Evolutionary conservation across 495 filamentous ascomycete species (phyloP).

Genomic region (Oleoguttula mirabilis): DNA sequence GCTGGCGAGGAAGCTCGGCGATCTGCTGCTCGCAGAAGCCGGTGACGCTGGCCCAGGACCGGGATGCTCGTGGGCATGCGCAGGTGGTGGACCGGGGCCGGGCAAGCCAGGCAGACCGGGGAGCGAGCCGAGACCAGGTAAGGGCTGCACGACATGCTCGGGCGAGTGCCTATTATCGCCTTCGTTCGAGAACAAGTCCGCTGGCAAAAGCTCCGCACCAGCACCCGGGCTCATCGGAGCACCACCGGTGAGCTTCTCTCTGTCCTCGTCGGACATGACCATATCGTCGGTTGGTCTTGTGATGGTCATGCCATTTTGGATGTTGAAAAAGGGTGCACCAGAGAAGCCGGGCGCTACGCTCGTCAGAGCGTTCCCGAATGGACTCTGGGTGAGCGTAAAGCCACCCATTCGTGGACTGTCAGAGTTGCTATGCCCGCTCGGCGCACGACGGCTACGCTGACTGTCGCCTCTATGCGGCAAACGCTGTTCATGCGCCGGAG

Average conservation of each 20-base stretch:
- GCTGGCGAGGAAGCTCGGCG: slow-evolving; percentile 29
- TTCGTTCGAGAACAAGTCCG: slow-evolving; percentile 31
- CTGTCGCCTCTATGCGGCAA: slow-evolving; percentile 5
- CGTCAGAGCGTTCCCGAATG: slow-evolving; percentile 2
- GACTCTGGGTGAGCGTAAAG: slow-evolving; percentile 4
- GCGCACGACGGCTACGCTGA: slow-evolving; percentile 14
- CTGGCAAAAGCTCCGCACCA: slow-evolving; percentile 28
- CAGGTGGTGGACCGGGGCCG: background rate
- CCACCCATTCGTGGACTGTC: slow-evolving; percentile 10
- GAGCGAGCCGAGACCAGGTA: slow-evolving; percentile 17
- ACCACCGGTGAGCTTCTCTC: slow-evolving; percentile 28
- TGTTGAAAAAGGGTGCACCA: slow-evolving; percentile 26
- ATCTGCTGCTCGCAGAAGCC: slow-evolving; percentile 24
- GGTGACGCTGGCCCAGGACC: slow-evolving; percentile 26
- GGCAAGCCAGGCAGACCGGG: slow-evolving; percentile 15
- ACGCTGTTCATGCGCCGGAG: background rate
- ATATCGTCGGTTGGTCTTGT: background rate
- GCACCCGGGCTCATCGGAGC: slow-evolving; percentile 31
- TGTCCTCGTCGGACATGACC: slow-evolving; percentile 23
- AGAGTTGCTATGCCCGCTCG: slow-evolving; percentile 2
- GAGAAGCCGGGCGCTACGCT: slow-evolving; percentile 2
- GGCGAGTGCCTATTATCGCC: slow-evolving; percentile 1
- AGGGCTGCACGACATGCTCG: slow-evolving; percentile 1
- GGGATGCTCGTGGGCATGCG: slow-evolving; percentile 12
- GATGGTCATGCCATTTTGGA: slow-evolving; percentile 29